Evolutionary conservation across 1,284 basidiomycete genomes (phyloP).

Genomic region (Waitea zeae): DNA sequence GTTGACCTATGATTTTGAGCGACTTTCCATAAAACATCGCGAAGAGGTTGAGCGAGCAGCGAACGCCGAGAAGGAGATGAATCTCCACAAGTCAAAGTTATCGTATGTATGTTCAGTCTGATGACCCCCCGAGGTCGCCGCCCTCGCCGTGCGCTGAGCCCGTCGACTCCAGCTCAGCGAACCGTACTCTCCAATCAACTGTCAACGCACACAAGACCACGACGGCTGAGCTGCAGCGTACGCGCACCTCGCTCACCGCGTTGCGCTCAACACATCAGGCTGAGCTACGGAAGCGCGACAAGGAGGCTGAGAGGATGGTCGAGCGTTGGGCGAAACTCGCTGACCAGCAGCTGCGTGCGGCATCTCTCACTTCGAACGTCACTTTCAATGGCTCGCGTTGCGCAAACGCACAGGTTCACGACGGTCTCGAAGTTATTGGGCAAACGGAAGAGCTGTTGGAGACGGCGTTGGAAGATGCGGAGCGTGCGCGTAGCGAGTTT

Average conservation of each 20-base stretch:
- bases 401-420: constrained; percentile 35
- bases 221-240: constrained; percentile 46
- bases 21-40: constrained; percentile 46
- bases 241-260: constrained; percentile 41
- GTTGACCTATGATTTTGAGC: constrained; percentile 70
- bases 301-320: constrained; percentile 63
- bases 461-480: constrained; percentile 56
- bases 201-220: constrained; percentile 55
- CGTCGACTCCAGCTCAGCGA: constrained; percentile 24
- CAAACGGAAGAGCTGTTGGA: constrained; percentile 46
- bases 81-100: constrained; percentile 50
- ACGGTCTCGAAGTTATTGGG: constrained; percentile 20
- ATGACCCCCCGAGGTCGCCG: background rate
- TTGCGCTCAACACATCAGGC: constrained; percentile 48
- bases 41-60: constrained; percentile 38
- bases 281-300: constrained; percentile 70
- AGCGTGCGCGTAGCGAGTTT: constrained; percentile 46
- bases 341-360: constrained; percentile 31
- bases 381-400: constrained; percentile 13
- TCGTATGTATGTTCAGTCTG: constrained; percentile 35
- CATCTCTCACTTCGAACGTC: background rate
- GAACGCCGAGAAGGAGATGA: constrained; percentile 57
- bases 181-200: constrained; percentile 34
- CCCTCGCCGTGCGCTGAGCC: background rate
- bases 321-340: constrained; percentile 61